phyloP scores from a whole-genome alignment of 139 green algal genomes.

The Tetradesmus lagerheimii region DNA sequence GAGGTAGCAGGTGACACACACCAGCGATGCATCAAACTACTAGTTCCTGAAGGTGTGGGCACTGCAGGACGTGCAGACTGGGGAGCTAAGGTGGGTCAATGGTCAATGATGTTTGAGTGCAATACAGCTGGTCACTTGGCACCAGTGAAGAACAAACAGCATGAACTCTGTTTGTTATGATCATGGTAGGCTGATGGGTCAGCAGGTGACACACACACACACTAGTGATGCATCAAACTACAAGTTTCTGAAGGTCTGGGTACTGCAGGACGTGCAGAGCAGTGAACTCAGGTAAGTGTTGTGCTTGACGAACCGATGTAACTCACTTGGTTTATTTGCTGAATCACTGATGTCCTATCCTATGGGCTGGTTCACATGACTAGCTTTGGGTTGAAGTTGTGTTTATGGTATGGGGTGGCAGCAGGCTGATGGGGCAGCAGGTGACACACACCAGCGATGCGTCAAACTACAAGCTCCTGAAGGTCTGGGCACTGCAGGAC shows the following conservation, averaged over 20 bases:
- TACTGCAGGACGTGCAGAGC: conserved; percentile 1
- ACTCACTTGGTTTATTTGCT: too few species aligned
- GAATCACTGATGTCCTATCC: too few species aligned
- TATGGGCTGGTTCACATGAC: too few species aligned
- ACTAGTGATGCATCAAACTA: neutral
- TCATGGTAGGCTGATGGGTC: neutral
- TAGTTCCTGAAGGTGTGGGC: conserved; percentile 42
- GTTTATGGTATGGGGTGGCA: neutral
- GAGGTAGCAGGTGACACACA: neutral
- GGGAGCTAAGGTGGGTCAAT: conserved; percentile 19
- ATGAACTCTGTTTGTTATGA: too few species aligned
- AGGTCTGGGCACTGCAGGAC: conserved; percentile 37
- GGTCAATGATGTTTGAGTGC: too few species aligned
- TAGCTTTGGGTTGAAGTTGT: too few species aligned
- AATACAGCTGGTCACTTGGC: too few species aligned
- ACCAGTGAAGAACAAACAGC: too few species aligned
- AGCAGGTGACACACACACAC: neutral
- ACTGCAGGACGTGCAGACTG: conserved; percentile 1
- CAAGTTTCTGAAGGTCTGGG: conserved; percentile 39
- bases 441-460: neutral
- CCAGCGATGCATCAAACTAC: neutral
- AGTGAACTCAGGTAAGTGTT: conserved; percentile 31
- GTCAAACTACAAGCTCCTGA: conserved; percentile 20
- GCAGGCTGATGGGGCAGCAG: neutral
- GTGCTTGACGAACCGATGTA: too few species aligned